Conservation (phyloP, 73 alveolate genomes). For the Paramecium sexaurelia region DNA sequence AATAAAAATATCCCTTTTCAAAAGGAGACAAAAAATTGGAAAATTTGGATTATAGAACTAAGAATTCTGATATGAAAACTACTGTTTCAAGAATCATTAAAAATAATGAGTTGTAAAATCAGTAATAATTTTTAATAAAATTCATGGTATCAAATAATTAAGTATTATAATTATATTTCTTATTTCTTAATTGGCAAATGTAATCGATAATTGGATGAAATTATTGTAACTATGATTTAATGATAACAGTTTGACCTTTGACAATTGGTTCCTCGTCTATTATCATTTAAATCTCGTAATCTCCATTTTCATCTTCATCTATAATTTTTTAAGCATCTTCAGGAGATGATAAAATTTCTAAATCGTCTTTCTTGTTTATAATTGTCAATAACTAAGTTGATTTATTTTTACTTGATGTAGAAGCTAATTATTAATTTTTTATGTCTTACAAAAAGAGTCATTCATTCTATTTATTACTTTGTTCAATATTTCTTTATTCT, state of each 20-base stretch:
- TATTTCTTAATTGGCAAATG: not conserved
- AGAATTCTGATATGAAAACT: too few species aligned
- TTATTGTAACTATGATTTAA: not conserved
- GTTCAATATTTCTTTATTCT: not conserved
- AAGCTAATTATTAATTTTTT: not conserved
- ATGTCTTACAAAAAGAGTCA: not conserved
- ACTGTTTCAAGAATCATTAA: too few species aligned
- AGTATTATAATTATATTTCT: not conserved
- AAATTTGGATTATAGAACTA: too few species aligned
- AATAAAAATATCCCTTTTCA: too few species aligned
- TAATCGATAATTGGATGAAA: not conserved
- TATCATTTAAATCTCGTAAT: conserved; percentile 32
- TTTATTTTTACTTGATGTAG: conserved; percentile 7
- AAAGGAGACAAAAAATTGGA: too few species aligned
- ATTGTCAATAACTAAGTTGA: not conserved
- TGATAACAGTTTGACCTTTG: not conserved
- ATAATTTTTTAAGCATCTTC: conserved; percentile 53
- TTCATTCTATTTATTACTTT: not conserved
- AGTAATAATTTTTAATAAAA: not conserved
- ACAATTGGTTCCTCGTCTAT: conserved; percentile 14
- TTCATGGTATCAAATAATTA: not conserved
- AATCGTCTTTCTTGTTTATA: conserved; percentile 41
- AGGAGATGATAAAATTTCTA: conserved; percentile 4
- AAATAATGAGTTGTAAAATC: too few species aligned
- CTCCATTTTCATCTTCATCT: conserved; percentile 56